phyloP scores from a whole-genome alignment of 2,329 filamentous ascomycete genomes.

The Cercospora sp. region DNA sequence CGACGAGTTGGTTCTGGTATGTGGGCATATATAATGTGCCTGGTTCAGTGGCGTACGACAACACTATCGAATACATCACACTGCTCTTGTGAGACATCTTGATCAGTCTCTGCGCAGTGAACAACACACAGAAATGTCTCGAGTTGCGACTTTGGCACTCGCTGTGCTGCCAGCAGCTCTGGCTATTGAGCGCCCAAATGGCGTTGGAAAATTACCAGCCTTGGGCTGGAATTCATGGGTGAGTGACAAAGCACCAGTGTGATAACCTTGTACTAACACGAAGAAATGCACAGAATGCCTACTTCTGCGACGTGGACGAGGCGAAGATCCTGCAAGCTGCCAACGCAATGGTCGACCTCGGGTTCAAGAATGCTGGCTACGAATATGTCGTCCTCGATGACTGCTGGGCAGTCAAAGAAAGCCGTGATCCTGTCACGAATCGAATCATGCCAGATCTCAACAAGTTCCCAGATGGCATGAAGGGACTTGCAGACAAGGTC shows the following conservation, averaged over 20 bases:
- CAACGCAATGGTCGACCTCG: not conserved
- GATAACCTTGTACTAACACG: not conserved
- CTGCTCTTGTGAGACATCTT: not conserved
- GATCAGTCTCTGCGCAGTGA: not conserved
- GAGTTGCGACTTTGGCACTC: not conserved
- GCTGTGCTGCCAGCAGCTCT: not conserved
- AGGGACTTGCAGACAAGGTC: not conserved
- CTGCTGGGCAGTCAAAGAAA: not conserved
- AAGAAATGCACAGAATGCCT: not conserved
- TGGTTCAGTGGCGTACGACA: not conserved
- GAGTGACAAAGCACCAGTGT: not conserved
- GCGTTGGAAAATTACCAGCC: not conserved
- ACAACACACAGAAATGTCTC: not conserved
- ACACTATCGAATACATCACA: not conserved
- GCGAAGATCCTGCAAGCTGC: not conserved
- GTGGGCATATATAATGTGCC: not conserved
- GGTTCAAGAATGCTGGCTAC: not conserved
- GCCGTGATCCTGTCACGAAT: not conserved
- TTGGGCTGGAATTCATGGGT: not conserved
- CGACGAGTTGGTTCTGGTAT: not conserved
- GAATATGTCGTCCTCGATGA: not conserved
- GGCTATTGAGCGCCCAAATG: not conserved
- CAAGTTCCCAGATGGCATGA: not conserved
- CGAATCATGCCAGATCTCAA: not conserved
- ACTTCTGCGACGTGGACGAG: not conserved